Evolutionary conservation across 805 yeast genomes (phyloP), one percentile per base, ranked within the genome.

Genomic region (Teunomyces panamensis): DNA sequence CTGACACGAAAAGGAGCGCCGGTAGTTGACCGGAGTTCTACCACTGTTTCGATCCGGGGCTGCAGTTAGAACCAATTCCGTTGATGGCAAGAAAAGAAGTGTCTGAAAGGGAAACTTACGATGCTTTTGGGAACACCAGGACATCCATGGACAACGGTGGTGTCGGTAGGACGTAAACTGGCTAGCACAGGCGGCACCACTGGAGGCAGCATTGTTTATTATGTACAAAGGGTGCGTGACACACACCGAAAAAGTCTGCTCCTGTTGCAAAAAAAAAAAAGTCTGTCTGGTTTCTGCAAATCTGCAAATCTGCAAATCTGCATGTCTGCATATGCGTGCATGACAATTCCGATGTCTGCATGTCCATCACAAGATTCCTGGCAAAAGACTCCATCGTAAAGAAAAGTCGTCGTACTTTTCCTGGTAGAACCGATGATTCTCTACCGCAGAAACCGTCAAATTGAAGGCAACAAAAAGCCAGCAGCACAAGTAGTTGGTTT

Each of bases 91-190:
- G 34, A 16, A 13, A 5, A 13, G 11, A 10, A 30, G 16, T n/a
- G 27, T 24, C 28, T 7, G 17, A 35, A 24, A 13, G 4, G 10
- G 11, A 27, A 26, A 63, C 68, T 33, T 60, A 62, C 69, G 27
- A 72, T 58, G 39, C 77, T 81, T 44, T 81, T 74, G 1, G 84
- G 80, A 1, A 84, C 80, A 0, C 89, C 89, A 0, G 89, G 88
- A 62, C 86, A 81, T 2, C 89, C 89, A 43, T 75, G 66, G 1
- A 84, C 80, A 0, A 80, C 65, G n/a, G 80, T 71, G 27, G 71
- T 68, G 42, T 77, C 78, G 33, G 81, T 73, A 3, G 85, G 79
- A 45, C 77, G 78, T 42, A 83, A 56, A 51, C 65, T 53, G 8
- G 63, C 67, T 17, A 62, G 54, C 14, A 69, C 66, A 5, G 74